Conservation (phyloP, 2,329 filamentous ascomycete species). For the Pseudogymnoascus sp. region DNA sequence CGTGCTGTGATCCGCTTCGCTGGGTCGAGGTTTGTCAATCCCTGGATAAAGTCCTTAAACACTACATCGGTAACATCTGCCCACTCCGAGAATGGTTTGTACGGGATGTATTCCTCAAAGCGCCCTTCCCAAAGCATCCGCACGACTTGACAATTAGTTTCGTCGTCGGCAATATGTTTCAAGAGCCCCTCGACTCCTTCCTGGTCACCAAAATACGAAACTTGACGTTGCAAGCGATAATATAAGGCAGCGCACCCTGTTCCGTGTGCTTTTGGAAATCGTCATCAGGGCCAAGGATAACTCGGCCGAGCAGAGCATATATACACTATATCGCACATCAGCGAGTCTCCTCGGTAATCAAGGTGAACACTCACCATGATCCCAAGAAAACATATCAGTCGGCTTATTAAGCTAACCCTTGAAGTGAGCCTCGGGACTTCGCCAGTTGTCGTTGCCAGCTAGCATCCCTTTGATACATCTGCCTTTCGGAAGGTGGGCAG, state of each 20-base stretch:
- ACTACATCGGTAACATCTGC: slow-evolving; percentile 23
- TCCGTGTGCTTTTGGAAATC: slow-evolving; percentile 12
- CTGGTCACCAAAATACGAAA: slow-evolving; percentile 10
- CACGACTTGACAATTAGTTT: slow-evolving; percentile 26
- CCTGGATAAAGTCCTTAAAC: slow-evolving; percentile 26
- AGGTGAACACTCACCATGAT: slow-evolving; percentile 7
- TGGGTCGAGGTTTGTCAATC: slow-evolving; percentile 30
- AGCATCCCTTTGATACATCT: slow-evolving; percentile 18
- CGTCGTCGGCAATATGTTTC: slow-evolving; percentile 29
- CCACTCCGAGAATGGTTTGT: slow-evolving; percentile 30
- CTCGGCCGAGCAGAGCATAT: slow-evolving; percentile 12
- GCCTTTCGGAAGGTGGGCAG: slow-evolving; percentile 29
- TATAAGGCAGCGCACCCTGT: slow-evolving; percentile 17
- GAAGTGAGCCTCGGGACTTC: slow-evolving; percentile 13
- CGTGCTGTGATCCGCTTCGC: slow-evolving; percentile 27
- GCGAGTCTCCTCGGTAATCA: background rate
- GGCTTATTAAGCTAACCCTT: slow-evolving; percentile 13
- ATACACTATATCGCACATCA: slow-evolving; percentile 11
- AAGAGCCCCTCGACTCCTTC: slow-evolving; percentile 9
- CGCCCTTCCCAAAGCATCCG: slow-evolving; percentile 30
- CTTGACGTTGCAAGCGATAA: slow-evolving; percentile 20
- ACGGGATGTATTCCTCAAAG: slow-evolving; percentile 25
- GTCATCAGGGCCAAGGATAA: slow-evolving; percentile 12
- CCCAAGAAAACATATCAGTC: slow-evolving; percentile 13
- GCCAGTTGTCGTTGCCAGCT: slow-evolving; percentile 13